phyloP scores from a whole-genome alignment of 306 rosid species.

The Glycine tomentella region DNA sequence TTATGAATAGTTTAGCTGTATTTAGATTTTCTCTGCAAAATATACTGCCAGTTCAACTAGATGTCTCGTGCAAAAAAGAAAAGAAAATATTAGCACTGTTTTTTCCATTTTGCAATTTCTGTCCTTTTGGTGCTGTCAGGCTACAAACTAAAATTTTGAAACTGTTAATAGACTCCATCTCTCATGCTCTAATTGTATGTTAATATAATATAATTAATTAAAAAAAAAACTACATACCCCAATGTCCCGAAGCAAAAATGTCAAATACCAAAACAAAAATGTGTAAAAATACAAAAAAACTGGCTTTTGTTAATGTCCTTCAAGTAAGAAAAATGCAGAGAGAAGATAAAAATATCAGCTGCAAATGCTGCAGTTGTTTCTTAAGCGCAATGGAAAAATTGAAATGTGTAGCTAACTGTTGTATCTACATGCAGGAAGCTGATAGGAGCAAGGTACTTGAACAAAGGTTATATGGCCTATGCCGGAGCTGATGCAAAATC shows the following conservation, averaged over 20 bases:
- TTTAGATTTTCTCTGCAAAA: background rate
- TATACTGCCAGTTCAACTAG: background rate
- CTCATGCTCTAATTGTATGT: background rate
- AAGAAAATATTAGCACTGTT: too few relatives aligned
- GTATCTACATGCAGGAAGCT: conserved; percentile 58
- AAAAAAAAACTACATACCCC: too few relatives aligned
- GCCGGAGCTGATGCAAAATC: background rate
- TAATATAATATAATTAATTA: background rate
- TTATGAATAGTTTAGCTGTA: background rate
- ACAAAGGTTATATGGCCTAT: conserved; percentile 54
- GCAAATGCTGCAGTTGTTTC: background rate
- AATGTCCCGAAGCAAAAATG: too few relatives aligned
- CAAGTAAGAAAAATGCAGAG: too few relatives aligned
- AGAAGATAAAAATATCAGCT: too few relatives aligned
- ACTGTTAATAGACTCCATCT: background rate
- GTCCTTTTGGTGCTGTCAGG: background rate
- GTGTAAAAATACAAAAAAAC: background rate
- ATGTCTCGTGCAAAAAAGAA: background rate
- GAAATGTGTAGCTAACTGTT: too few relatives aligned
- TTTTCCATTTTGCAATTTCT: background rate
- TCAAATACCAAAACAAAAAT: background rate
- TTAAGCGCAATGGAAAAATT: background rate
- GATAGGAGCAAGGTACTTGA: conserved; percentile 83
- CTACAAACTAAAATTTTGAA: background rate
- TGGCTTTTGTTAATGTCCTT: background rate